Evolutionary conservation across 2,329 filamentous ascomycete species (phyloP), one percentile per base, ranked within the genome.

Genomic region (Huntiella savannae): DNA sequence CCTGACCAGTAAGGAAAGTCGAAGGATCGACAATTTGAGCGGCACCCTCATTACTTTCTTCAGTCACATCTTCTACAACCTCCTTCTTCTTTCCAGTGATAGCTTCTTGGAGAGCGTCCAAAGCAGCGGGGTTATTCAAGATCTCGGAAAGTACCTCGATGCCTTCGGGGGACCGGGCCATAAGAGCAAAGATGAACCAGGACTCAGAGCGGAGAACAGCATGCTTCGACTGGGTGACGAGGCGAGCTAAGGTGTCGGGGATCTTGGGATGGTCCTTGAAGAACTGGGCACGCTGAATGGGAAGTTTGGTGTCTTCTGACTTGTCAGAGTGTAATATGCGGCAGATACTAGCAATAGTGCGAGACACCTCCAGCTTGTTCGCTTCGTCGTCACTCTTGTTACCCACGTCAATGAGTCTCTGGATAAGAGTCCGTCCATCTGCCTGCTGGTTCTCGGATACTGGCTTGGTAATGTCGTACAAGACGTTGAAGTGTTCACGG

Each of bases 181-280:
- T 71, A 33, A 79, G 64, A 2, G 75, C 75, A 44, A 77, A 64
- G 4, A 75, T 67, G 51, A 79, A 78, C 67, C 74, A 73, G 2
- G 69, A 65, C 54, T 79, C 75, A 35, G 72, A 75, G 13, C 71
- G 65, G 2, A 79, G 61, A 2, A 69, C 63, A 0, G 73, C 70
- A 64, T 73, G 79, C 52, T 73, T 75, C 3, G 58, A 60, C 54
- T 79, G 75, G 2, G 62, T 66, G 17, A 75, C 61, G 19, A 79
- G 64, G 52, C 68, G 72, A 1, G 63, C 55, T 5, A 79, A 60
- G 0, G 66, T 60, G 5, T 59, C 54, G 11, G 58, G 53, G 10
- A 75, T 55, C 15, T 60, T 51, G 3, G 53, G 50, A 54, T 75
- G 68, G 17, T 55, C 56, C 1, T 55, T 46, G 56, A 73, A 73